Percentiles rank a stretch among this genome's conserved stretches.
These are phyloP conservation scores for Pachysandra terminalis DNA, from an alignment of 164 flowering plant species.

Conservation along the genomic window DNA sequence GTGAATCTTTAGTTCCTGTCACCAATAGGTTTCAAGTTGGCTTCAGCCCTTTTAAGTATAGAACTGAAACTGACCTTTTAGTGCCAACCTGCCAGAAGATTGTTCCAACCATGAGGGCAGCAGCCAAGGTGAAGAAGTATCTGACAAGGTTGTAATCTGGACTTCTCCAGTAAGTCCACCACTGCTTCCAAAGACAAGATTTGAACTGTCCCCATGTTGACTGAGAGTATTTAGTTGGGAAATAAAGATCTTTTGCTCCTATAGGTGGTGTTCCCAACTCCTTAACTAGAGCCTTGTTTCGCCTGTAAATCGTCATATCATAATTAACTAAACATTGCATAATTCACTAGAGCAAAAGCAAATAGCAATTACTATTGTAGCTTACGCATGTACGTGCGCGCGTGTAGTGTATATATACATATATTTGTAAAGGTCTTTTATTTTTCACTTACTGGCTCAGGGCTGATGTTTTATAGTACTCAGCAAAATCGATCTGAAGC, in stretches of 20 bases:
- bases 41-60: not conserved
- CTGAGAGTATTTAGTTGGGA: constrained; percentile 64
- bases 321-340: constrained; percentile 1
- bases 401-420: no score
- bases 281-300: constrained; percentile 68
- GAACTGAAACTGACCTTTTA: constrained; percentile 36
- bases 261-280: constrained; percentile 68
- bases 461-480: constrained; percentile 66
- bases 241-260: constrained; percentile 75
- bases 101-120: constrained; percentile 67
- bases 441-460: constrained; percentile 59
- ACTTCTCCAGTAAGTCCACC: constrained; percentile 92
- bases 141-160: constrained; percentile 80
- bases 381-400: no score
- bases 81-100: constrained; percentile 74
- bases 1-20: not conserved
- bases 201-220: constrained; percentile 77
- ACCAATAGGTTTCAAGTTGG: not conserved
- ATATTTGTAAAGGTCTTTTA: not conserved
- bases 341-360: not conserved
- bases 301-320: constrained; percentile 30
- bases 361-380: not conserved
- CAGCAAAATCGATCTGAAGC: constrained; percentile 82
- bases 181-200: constrained; percentile 86
- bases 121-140: constrained; percentile 54